Base-by-base conservation (phyloP, 192 early-diverging fungal species). In the Backusella australiensis region DNA sequence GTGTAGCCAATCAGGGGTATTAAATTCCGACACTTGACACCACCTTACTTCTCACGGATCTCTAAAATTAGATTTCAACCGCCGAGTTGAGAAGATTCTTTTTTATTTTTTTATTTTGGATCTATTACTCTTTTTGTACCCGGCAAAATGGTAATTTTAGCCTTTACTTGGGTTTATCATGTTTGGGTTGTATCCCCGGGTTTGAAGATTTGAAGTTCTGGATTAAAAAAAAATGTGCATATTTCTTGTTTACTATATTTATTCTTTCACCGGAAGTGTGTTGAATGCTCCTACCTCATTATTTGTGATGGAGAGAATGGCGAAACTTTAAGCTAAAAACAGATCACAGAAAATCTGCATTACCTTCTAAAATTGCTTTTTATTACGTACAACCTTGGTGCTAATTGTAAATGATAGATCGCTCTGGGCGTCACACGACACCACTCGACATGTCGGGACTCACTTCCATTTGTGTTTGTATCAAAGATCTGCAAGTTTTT, bases 401-500 rank as follows among this genome's bases (percentile, higher is more conserved):
- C 85, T 83, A 69, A 88, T 82, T 32, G 83, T 88, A 35, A 21
- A 29, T 87, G 85, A 69, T 74, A 41, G 32, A 99, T 78, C 32
- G 86, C 86, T 49, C 97, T 96, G 11, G 91, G 89, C 17, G 86
- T 88, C 53, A 97, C 86, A 53, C 92, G 85, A 80, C 95, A 97
- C 9, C 97, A 96, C 2, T 94, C 96, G 32, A 98, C 85, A 17
- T 84, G 86, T 78, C 93, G 91, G 5, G 76, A 82, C 73, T 86
- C 76, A 72, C 90, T 91, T 35, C 88, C 87, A 85, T 96, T 96
- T 52, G 90, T 77, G 75, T 88, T 93, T 75, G 96, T 91, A 21
- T 88, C 82, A 81, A 98, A 99, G 29, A 93, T 71, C 75, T 96
- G 90, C 49, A 91, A 85, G 38, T 96, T 84, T 6, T 89, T 96